Percentiles rank a stretch among this genome's conserved stretches.
Conservation (phyloP, 2,329 filamentous ascomycete species). For the Cladophialophora carrionii region DNA sequence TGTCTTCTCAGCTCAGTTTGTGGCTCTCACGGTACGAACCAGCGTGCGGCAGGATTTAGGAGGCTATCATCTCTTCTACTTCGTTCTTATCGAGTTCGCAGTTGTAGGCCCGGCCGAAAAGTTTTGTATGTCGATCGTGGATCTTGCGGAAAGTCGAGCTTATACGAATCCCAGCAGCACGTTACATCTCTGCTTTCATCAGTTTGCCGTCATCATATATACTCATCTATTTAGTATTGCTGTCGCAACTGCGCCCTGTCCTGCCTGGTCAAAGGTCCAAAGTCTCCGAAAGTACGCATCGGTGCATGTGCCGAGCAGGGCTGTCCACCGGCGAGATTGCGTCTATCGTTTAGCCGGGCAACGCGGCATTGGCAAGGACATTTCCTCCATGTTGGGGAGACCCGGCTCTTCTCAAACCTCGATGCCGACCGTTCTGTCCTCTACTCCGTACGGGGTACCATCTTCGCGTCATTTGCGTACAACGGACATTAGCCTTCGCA, state of each 20-base stretch:
- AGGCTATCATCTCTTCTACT: neutral
- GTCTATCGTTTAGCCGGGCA: slow-evolving; percentile 16
- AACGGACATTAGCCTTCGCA: slow-evolving; percentile 19
- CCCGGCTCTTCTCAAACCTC: slow-evolving; percentile 2
- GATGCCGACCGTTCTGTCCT: slow-evolving; percentile 5
- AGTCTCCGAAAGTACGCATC: neutral
- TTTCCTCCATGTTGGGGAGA: neutral
- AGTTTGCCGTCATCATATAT: neutral
- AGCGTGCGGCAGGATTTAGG: neutral
- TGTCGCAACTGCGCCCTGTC: neutral
- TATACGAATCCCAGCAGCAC: neutral
- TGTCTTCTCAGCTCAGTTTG: slow-evolving; percentile 26
- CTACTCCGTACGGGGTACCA: slow-evolving; percentile 5
- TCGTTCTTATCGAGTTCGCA: neutral
- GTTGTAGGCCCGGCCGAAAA: neutral
- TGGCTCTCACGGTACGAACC: neutral
- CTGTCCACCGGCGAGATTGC: slow-evolving; percentile 18
- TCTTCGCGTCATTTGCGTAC: slow-evolving; percentile 30
- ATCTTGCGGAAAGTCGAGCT: slow-evolving; percentile 1
- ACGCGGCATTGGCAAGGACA: neutral
- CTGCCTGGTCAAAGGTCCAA: neutral
- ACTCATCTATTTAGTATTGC: neutral
- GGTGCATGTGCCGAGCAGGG: slow-evolving; percentile 13
- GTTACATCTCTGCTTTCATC: neutral
- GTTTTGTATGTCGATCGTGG: neutral